Percentiles rank a stretch among this genome's conserved stretches.
phyloP scores from a whole-genome alignment of 108 stramenopile species.

The Phaeodactylum tricornutum region DNA sequence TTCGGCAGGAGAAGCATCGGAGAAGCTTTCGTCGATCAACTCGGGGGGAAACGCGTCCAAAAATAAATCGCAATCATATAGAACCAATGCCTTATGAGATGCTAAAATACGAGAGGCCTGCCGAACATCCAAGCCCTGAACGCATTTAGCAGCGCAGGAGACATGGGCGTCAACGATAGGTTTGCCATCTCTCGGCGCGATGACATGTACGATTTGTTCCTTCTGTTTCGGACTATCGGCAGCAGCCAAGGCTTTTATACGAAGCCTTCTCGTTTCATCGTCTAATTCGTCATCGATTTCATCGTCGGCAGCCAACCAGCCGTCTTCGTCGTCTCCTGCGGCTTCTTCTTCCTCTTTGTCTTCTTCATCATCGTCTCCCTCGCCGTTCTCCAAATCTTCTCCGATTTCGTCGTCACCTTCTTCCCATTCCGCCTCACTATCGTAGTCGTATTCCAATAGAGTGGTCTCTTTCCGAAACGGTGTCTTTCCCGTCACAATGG shows the following conservation, averaged over 20 bases:
- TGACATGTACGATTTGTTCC: conserved; percentile 6
- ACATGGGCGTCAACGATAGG: too few species aligned
- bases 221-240: not conserved
- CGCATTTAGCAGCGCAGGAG: too few species aligned
- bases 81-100: too few species aligned
- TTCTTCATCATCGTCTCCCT: conserved; percentile 53
- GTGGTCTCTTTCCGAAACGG: conserved; percentile 67
- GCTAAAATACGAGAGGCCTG: too few species aligned
- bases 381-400: conserved; percentile 60
- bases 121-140: too few species aligned
- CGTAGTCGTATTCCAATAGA: conserved; percentile 73
- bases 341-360: conserved; percentile 40
- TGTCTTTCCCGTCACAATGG: conserved; percentile 49
- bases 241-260: too few species aligned
- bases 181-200: conserved; percentile 2
- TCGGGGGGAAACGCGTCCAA: conserved; percentile 60
- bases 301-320: conserved; percentile 71
- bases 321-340: conserved; percentile 52
- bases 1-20: conserved; percentile 48
- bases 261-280: conserved; percentile 59
- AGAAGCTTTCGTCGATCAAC: conserved; percentile 11
- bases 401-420: conserved; percentile 82
- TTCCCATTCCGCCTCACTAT: conserved; percentile 91
- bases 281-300: conserved; percentile 55
- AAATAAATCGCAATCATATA: conserved; percentile 24